Conservation (phyloP, 495 filamentous ascomycete genomes). For the Daldinia grandis region DNA sequence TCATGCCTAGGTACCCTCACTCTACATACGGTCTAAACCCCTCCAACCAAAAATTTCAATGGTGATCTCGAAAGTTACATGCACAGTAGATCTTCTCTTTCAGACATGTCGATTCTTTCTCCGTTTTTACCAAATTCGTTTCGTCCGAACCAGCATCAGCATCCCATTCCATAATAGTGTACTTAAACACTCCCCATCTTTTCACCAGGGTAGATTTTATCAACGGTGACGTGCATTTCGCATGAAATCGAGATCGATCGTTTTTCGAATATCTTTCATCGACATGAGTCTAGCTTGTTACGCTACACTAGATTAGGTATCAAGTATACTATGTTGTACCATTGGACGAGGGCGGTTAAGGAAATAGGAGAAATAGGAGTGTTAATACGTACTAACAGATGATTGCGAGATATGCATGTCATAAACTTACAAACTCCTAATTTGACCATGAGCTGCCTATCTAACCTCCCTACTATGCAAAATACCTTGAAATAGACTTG, state of each 20-base stretch:
- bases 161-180: slow-evolving; percentile 1
- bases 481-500: slow-evolving; percentile 23
- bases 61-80: slow-evolving; percentile 23
- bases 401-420: slow-evolving; percentile 33
- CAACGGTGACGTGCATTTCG: slow-evolving; percentile 39
- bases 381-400: slow-evolving; percentile 22
- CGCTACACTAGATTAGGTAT: background rate
- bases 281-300: background rate
- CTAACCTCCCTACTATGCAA: too few relatives aligned
- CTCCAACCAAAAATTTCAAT: slow-evolving; percentile 17
- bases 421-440: slow-evolving; percentile 23
- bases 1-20: slow-evolving; percentile 7
- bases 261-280: slow-evolving; percentile 3
- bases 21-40: slow-evolving; percentile 8
- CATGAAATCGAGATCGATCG: slow-evolving; percentile 36
- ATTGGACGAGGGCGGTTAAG: slow-evolving; percentile 1
- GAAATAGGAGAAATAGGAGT: slow-evolving; percentile 1
- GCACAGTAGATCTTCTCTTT: slow-evolving; percentile 20
- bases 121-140: slow-evolving; percentile 30
- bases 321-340: background rate
- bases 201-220: slow-evolving; percentile 24
- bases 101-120: slow-evolving; percentile 18
- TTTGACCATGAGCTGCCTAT: slow-evolving; percentile 14
- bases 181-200: background rate
- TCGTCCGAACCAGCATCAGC: slow-evolving; percentile 18